Evolutionary conservation across 2,329 filamentous ascomycete genomes (phyloP).

Genomic region (Cladosporium velox): DNA sequence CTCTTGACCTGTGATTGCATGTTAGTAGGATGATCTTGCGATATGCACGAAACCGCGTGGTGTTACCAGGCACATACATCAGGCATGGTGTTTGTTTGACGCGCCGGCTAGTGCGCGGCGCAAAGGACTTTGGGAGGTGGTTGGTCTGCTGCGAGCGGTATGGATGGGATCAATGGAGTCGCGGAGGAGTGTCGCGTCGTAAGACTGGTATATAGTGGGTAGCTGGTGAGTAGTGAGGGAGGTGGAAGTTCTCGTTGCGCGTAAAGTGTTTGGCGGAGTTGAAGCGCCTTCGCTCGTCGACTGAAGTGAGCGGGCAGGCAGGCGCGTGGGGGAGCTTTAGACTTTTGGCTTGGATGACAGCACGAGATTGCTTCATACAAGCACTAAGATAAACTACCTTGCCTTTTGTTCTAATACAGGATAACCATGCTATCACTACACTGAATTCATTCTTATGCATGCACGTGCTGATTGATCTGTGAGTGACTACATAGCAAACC

Average conservation of each 20-base stretch:
- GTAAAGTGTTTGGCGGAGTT: slow-evolving; percentile 18
- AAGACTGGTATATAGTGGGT: background rate
- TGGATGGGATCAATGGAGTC: slow-evolving; percentile 6
- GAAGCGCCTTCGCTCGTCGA: slow-evolving; percentile 8
- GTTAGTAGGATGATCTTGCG: slow-evolving; percentile 14
- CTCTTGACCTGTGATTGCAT: slow-evolving; percentile 66
- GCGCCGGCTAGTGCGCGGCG: slow-evolving; percentile 20
- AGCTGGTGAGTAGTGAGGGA: background rate
- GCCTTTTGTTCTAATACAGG: background rate
- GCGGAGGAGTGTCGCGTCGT: slow-evolving; percentile 1
- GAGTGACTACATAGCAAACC: background rate
- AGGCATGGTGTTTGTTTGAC: slow-evolving; percentile 35
- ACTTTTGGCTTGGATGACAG: background rate
- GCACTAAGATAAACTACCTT: background rate
- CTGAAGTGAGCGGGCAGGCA: slow-evolving; percentile 10
- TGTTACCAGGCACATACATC: slow-evolving; percentile 36
- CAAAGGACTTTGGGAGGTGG: slow-evolving; percentile 13
- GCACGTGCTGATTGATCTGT: background rate
- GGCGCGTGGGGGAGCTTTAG: background rate
- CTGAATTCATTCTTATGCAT: background rate
- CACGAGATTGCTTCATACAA: background rate
- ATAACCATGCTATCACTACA: background rate
- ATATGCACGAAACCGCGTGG: background rate
- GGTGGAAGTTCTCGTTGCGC: background rate
- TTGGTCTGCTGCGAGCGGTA: background rate